These are phyloP conservation scores for Termitomyces sp. DNA, from an alignment of 768 basidiomycete species.

Conservation along the genomic window DNA sequence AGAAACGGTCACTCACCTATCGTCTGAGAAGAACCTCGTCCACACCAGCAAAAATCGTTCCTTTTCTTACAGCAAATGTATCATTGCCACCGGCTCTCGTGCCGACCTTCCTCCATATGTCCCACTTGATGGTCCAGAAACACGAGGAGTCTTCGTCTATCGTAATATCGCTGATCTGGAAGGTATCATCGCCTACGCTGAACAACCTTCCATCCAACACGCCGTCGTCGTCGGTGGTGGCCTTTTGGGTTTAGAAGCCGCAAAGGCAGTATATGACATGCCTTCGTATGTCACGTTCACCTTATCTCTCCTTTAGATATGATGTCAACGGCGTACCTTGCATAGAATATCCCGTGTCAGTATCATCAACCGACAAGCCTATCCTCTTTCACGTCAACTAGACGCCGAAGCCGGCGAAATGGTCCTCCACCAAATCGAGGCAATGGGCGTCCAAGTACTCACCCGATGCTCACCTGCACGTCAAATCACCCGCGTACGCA, in stretches of 20 bases:
- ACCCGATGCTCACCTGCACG: not conserved
- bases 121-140: conserved; percentile 29
- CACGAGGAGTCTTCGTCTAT: conserved; percentile 64
- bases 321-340: not conserved
- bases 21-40: conserved; percentile 34
- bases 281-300: not conserved
- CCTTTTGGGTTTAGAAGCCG: conserved; percentile 68
- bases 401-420: conserved; percentile 23
- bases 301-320: not conserved
- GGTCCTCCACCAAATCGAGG: conserved; percentile 16
- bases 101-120: conserved; percentile 59
- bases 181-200: conserved; percentile 54
- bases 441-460: conserved; percentile 13
- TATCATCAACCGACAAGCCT: conserved; percentile 3
- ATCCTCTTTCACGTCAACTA: conserved; percentile 17
- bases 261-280: conserved; percentile 31
- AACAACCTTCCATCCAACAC: conserved; percentile 35
- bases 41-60: conserved; percentile 39
- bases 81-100: conserved; percentile 66
- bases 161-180: conserved; percentile 68
- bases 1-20: conserved; percentile 40
- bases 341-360: conserved; percentile 4
- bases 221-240: conserved; percentile 67
- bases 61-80: conserved; percentile 53
- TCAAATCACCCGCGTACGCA: conserved; percentile 5